Conservation (phyloP, 139 green algal genomes). For the Chlorella sp. region DNA sequence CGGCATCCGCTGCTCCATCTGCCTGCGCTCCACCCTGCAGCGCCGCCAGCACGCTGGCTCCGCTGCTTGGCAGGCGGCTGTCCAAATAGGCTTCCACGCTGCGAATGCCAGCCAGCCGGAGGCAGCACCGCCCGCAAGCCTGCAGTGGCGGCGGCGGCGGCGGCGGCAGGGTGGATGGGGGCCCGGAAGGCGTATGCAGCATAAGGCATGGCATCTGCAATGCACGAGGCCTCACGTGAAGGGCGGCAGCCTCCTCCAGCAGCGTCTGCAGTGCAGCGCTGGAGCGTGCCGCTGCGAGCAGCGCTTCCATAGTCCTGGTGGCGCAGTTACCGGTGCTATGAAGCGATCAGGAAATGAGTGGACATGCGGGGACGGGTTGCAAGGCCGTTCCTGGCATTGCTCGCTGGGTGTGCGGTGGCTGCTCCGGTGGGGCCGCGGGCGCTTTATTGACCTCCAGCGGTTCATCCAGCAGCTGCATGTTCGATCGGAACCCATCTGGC, state of each 20-base stretch:
- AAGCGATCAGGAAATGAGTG: too few species aligned
- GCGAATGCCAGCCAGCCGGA: conserved; percentile 24
- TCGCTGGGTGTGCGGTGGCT: too few species aligned
- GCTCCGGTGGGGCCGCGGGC: too few species aligned
- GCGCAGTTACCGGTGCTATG: background rate
- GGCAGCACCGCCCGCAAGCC: conserved; percentile 25
- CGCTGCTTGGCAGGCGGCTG: background rate
- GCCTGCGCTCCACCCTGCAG: background rate
- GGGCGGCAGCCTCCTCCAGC: background rate
- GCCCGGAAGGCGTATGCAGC: too few species aligned
- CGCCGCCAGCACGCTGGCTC: background rate
- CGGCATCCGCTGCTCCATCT: background rate
- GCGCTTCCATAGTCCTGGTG: background rate
- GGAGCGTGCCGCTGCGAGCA: background rate
- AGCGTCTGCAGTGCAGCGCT: background rate
- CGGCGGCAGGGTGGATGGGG: background rate
- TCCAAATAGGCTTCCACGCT: background rate
- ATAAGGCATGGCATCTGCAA: background rate
- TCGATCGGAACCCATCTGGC: too few species aligned
- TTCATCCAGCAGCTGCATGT: too few species aligned
- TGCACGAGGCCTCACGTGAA: background rate
- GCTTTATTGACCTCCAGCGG: too few species aligned
- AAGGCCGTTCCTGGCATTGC: too few species aligned
- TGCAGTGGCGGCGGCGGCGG: background rate
- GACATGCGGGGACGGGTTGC: too few species aligned